Percentiles rank a stretch among this genome's conserved stretches.
These are phyloP conservation scores for Ophiostoma populinum DNA, from an alignment of 2,329 filamentous ascomycete species.

Conservation along the genomic window DNA sequence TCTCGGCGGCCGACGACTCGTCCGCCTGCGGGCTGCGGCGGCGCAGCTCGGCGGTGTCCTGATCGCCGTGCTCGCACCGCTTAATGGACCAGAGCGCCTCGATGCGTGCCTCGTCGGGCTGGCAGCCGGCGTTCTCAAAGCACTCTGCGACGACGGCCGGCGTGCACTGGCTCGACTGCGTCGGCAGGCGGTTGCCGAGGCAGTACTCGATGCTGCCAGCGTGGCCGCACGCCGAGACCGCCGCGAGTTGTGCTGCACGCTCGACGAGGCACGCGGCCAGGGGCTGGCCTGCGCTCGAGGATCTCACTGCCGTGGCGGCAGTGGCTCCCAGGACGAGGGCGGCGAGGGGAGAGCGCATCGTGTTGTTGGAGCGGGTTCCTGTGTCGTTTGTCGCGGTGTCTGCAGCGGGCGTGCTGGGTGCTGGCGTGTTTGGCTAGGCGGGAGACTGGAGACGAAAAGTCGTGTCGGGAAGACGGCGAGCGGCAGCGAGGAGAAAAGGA, in stretches of 20 bases:
- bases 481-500: too few relatives aligned
- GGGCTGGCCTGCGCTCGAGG: too few relatives aligned
- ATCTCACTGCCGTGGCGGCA: not conserved
- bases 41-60: conserved; percentile 12
- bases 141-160: conserved; percentile 21
- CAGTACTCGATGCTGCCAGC: conserved; percentile 24
- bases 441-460: too few relatives aligned
- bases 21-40: conserved; percentile 5
- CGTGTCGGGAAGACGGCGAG: too few relatives aligned
- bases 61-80: conserved; percentile 15
- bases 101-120: conserved; percentile 17
- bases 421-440: too few relatives aligned
- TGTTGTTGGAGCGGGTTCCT: not conserved
- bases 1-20: not conserved
- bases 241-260: conserved; percentile 22
- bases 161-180: conserved; percentile 8
- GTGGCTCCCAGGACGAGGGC: not conserved
- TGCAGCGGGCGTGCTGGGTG: too few relatives aligned
- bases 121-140: conserved; percentile 21
- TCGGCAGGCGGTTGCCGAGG: conserved; percentile 17
- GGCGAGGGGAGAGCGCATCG: not conserved
- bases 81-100: conserved; percentile 19
- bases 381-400: too few relatives aligned
- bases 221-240: conserved; percentile 26
- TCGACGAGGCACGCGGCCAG: conserved; percentile 20